These are phyloP conservation scores for Suhomyces emberorum DNA, from an alignment of 805 yeast species.

Conservation along the genomic window DNA sequence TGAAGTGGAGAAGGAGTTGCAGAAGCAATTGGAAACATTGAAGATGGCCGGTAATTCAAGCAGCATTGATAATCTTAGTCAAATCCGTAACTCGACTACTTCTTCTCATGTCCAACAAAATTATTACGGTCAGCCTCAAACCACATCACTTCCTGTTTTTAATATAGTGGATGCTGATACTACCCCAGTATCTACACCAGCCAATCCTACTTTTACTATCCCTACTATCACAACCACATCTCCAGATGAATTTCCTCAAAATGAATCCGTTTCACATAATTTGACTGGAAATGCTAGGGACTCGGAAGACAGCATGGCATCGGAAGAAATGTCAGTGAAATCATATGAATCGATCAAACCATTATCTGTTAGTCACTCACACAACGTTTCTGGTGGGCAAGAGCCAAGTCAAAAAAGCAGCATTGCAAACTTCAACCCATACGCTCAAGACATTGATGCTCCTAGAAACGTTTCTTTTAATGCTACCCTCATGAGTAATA, in stretches of 20 bases:
- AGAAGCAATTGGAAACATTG: conserved; percentile 35
- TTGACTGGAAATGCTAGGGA: neutral
- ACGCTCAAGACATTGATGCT: neutral
- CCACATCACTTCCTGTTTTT: conserved; percentile 7
- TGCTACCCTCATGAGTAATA: neutral
- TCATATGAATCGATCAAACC: conserved; percentile 19
- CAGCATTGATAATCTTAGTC: neutral
- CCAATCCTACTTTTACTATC: neutral
- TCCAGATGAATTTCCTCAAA: neutral
- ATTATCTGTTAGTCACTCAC: conserved; percentile 17
- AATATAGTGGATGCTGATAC: conserved; percentile 6
- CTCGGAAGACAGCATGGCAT: conserved; percentile 3
- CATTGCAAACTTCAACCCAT: neutral
- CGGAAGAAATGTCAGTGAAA: conserved; percentile 11
- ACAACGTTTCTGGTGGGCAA: no score
- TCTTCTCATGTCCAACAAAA: neutral
- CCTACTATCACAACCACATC: conserved; percentile 3
- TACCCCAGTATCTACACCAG: neutral
- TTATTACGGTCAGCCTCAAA: neutral
- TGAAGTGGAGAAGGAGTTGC: conserved; percentile 36
- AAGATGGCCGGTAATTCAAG: conserved; percentile 17
- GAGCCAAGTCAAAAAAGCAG: neutral
- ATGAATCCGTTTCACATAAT: neutral
- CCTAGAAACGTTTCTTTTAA: conserved; percentile 1
- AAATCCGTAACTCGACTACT: neutral